These are phyloP conservation scores for Alternaria triticina DNA, from an alignment of 2,329 filamentous ascomycete genomes.

Conservation along the genomic window DNA sequence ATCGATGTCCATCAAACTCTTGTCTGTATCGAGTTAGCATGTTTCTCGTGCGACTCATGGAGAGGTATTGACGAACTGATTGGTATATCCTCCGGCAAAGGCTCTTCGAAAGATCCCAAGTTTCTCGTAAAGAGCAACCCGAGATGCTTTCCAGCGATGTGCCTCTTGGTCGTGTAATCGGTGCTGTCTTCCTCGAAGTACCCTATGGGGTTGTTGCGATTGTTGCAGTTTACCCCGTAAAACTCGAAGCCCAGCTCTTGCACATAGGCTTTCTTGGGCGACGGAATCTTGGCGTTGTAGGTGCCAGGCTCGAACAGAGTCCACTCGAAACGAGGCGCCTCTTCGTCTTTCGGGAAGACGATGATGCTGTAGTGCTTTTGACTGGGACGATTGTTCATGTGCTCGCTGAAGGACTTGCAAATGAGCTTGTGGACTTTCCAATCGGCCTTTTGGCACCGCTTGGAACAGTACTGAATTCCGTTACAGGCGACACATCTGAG, in stretches of 20 bases:
- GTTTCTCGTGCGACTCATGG: background rate
- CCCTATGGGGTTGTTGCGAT: background rate
- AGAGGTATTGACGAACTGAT: background rate
- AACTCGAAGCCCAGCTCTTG: background rate
- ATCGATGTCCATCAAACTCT: constrained; percentile 3
- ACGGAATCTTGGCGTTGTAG: background rate
- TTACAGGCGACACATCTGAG: constrained; percentile 10
- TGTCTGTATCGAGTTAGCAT: background rate
- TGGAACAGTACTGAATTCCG: constrained; percentile 23
- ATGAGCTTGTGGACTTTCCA: constrained; percentile 32
- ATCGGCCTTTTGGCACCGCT: constrained; percentile 26
- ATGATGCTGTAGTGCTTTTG: background rate
- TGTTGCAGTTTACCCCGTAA: background rate
- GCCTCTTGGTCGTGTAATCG: background rate
- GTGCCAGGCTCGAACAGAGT: background rate
- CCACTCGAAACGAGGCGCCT: background rate
- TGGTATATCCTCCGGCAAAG: background rate
- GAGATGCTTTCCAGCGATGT: background rate
- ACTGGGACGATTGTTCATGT: background rate
- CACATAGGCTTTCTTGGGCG: background rate
- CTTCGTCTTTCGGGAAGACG: background rate
- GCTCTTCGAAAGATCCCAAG: background rate
- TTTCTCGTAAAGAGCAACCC: background rate
- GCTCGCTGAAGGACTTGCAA: constrained; percentile 11
- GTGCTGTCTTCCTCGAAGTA: background rate